Base-by-base conservation (phyloP, 1,284 basidiomycete species). In the Ganoderma multipileum region DNA sequence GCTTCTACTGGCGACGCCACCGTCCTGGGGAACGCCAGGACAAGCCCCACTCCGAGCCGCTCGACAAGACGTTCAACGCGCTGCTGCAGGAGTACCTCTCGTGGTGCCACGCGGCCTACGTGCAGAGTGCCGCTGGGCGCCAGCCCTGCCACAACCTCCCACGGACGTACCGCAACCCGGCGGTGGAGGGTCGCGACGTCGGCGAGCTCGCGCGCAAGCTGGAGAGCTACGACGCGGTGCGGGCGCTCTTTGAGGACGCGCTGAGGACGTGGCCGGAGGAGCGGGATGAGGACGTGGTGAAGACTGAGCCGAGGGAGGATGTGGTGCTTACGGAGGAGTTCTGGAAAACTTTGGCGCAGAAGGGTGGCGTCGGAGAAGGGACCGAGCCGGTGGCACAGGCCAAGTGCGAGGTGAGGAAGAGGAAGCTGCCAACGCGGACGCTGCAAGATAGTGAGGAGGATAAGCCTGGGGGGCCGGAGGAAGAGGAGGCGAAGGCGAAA, bases 181-280 rank as follows among this genome's bases (percentile, higher is more conserved):
- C 16, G 39, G 14, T 57, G 1, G 26, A 26, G n/a, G 26, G 50
- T 26, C 16, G 14, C 26, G 14, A 26, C n/a, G 16, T 44, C 20
- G 26, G 20, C 30, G 41, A 65, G 33, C 23, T 66, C 11, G 64
- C 64, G 44, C 23, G n/a, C 23, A 38, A 42, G 50, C 9, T 61
- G 23, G 28, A 42, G n/a, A 9, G 39, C 47, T 38, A 60, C 26
- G 30, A 14, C 9, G 64, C 64, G 16, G 28, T 66, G 26, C 26
- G 39, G 8, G 5, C 36, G 36, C 38, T 66, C 18, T 52, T 61
- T n/a, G 47, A 41, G 9, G 16, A 41, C 20, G 47, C 50, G 23
- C 47, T 66, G 58, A 23, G 12, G 8, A 23, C 36, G 26, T 66
- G 64, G 64, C 58, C 64, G 16, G 38, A 20, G 47, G 11, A 8